phyloP scores from a whole-genome alignment of 2,329 filamentous ascomycete genomes.

The Amauroascus niger region DNA sequence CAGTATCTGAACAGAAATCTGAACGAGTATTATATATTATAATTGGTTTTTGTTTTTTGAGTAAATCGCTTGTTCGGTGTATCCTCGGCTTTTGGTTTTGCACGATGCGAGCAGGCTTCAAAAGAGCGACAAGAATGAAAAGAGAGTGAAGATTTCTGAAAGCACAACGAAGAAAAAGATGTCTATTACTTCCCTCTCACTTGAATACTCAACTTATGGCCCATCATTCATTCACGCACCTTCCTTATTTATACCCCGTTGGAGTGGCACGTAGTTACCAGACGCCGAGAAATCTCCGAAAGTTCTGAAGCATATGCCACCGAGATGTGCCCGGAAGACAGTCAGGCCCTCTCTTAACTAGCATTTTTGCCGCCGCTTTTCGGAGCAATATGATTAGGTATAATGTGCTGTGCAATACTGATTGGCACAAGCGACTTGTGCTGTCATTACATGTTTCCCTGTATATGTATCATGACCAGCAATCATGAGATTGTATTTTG shows the following conservation, averaged over 20 bases:
- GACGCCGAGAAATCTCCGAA: slow-evolving; percentile 3
- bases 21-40: not conserved
- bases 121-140: not conserved
- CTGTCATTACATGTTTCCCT: too few species aligned
- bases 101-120: not conserved
- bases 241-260: not conserved
- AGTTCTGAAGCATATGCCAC: not conserved
- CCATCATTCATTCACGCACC: not conserved
- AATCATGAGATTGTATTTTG: too few species aligned
- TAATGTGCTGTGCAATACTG: too few species aligned
- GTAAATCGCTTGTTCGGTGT: not conserved
- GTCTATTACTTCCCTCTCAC: not conserved
- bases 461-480: too few species aligned
- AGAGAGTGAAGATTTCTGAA: not conserved
- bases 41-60: not conserved
- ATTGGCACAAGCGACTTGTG: too few species aligned
- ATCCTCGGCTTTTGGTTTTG: not conserved
- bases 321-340: not conserved
- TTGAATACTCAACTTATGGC: too few species aligned
- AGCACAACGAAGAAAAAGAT: not conserved
- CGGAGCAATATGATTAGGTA: too few species aligned
- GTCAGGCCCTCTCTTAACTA: not conserved
- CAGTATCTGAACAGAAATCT: not conserved
- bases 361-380: not conserved
- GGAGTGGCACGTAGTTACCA: not conserved